Base-by-base conservation (phyloP, 192 early-diverging fungal genomes). In the Umbelopsis sp. region DNA sequence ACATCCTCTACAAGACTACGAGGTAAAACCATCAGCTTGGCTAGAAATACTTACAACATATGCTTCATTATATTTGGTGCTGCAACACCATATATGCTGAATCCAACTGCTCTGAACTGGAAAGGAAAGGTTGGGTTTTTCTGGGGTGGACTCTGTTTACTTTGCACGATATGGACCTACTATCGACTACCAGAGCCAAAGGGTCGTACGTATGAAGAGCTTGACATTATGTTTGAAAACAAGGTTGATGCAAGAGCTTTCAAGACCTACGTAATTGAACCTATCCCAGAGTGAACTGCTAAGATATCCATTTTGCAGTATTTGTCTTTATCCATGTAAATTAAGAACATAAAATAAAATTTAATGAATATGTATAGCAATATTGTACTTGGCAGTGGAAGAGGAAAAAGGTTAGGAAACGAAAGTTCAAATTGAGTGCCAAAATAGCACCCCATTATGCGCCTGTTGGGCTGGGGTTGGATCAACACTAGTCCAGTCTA, bases 181-280 rank as follows among this genome's bases (percentile, higher is more conserved):
- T 62, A 34, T 36, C 56, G 56, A 16, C 25, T 62, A 36, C 56
- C 56, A 2, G 56, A 62, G 6, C 26, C 56, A 14, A 62, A 62
- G 25, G 56, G 56, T 7, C 56, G 56, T 6, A 62, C 56, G 20
- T 62, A 62, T 24, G 56, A 62, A 24, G 56, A 62, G 56, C 56
- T 62, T 6, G 56, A 62, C 22, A 29, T 62, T 17, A 29, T 62
- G 56, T 62, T 62, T 62, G 56, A 62, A 17, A 29, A 36, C 17
- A 16, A 22, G 12, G 56, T 62, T 5, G 29, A 29, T 3, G 56
- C 56, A 11, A 62, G 56, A 17, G 29, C 12, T 10, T 62, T 62
- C 56, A 62, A 62, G 25, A 34, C 8, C 6, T 62, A 62, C 6
- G 56, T 62, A 5, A 17, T 62, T 20, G 56, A 62, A 62, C 22